Conservation (phyloP, 176 grass and related monocot genomes). For the Saccharum officinarum region DNA sequence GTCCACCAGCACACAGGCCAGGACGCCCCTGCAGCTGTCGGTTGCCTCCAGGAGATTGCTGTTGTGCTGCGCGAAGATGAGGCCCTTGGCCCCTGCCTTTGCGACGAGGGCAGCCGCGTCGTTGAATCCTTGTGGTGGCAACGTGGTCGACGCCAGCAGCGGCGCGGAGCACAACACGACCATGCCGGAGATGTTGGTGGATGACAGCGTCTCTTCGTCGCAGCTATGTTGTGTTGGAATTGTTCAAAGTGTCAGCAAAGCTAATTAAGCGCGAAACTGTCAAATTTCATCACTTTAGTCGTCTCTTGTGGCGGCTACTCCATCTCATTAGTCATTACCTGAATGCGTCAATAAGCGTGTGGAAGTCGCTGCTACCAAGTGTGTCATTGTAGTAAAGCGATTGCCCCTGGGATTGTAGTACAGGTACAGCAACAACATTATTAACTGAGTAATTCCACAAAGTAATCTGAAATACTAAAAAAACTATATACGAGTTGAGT, state of each 20-base stretch:
- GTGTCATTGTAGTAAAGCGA: conserved; percentile 32
- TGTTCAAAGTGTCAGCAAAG: not conserved
- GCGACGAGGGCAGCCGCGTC: fast-evolving
- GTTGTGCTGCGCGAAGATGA: conserved; percentile 23
- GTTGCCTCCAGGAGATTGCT: not conserved
- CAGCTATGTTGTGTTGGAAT: not conserved
- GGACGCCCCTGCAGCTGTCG: not conserved
- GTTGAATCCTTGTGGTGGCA: fast-evolving
- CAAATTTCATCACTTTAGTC: not conserved
- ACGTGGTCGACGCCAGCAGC: not conserved
- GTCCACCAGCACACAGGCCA: conserved; percentile 7
- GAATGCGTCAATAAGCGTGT: not conserved
- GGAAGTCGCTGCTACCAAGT: not conserved
- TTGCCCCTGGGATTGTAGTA: conserved; percentile 44
- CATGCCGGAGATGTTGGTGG: conserved; percentile 10
- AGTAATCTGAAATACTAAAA: too few species aligned
- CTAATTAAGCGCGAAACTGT: not conserved
- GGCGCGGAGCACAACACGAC: conserved; percentile 30
- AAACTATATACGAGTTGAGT: too few species aligned
- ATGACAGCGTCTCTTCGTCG: not conserved
- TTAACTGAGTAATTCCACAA: too few species aligned
- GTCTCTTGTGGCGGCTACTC: too few species aligned
- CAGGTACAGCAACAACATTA: not conserved
- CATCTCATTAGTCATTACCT: conserved; percentile 7
- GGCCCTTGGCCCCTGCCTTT: not conserved